Base-by-base conservation (phyloP, 352 stramenopile species). In the Globisporangium uncinulatum region DNA sequence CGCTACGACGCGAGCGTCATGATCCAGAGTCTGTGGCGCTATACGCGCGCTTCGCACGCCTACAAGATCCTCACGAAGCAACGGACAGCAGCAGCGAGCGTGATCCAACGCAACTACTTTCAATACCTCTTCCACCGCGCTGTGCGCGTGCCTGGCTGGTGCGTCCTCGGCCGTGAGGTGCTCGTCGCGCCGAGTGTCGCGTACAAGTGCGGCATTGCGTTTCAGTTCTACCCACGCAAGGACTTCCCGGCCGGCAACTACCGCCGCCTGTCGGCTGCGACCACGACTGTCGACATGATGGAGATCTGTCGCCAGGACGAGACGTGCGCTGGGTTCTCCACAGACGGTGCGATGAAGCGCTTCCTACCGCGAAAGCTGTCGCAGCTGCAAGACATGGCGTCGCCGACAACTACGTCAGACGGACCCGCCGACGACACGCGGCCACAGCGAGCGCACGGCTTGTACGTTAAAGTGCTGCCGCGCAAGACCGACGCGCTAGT, bases 181-280 rank as follows among this genome's bases (percentile, higher is more conserved):
- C 43, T 93, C 24, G 68, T 89, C 7, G 76, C 75, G 0, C 69
- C 70, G n/a, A 86, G 71, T 21, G 58, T 89, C 20, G 79, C 80
- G n/a, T 68, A 73, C 31, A 83, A 79, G 29, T 78, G 73, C 21
- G 80, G 79, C 0, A 79, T 88, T 37, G 73, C 67, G 15, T 93
- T 93, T 62, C 76, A 88, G 54, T 93, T 93, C 63, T 90, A 91
- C 55, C 56, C 66, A 2, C 73, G 70, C 24, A 90, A 82, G 53
- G 83, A 93, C 52, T 91, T 93, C 34, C 68, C 77, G 3, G 64
- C 72, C 11, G 83, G 81, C 2, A 93, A 91, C 43, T 88, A 81
- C 66, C 66, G 66, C 15, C 68, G 71, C 7, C 51, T 90, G 20
- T 21, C 48, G 9, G 46, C 69, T 8, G 61, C 71, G 19, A 65